Base-by-base conservation (phyloP, 345 rosid genomes). In the Geranium brycei region DNA sequence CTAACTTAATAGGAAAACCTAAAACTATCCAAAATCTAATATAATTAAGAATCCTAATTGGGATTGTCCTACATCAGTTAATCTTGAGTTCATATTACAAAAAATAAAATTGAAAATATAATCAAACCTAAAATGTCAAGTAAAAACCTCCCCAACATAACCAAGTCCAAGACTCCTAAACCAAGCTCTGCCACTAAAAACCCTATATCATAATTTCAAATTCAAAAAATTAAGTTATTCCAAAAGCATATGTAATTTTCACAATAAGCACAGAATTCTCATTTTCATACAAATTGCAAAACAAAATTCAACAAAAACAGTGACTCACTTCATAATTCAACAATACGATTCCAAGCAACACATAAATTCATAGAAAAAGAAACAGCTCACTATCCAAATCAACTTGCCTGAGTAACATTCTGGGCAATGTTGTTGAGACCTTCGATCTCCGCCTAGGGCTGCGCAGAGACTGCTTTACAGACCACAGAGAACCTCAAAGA, bases 401-500 rank as follows among this genome's bases (percentile, higher is more conserved):
- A 16, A 59, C 28, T 59, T 59, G 15, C 62, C 91, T 86, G 89
- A 68, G 93, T 75, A 57, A 91, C 97, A 81, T 86, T 83, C 0
- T 82, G 88, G 19, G 97, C 96, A 75, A 88, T n/a, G n/a, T n/a
- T 82, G 79, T 91, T 88, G 79, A 88, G 96, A 15, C 87, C 86
- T 62, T 83, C 88, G 58, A 77, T 71, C 69, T 77, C 86, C 51
- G 66, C 74, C 72, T 75, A 75, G 5, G 86, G 85, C 81, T 78
- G 76, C 19, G 75, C 76, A 56, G 88, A 80, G 4, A 85, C 91
- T 12, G 95, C 87, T 68, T 81, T 83, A 77, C 87, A 88, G 15
- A 75, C 85, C 69, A 88, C 69, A n/a, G 88, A 76, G 28, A 66
- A 64, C 19, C 73, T 74, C 35, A 73, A 64, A 53, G 58, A 51